Base-by-base conservation (phyloP, 345 rosid genomes). In the Gossypium herbaceum region DNA sequence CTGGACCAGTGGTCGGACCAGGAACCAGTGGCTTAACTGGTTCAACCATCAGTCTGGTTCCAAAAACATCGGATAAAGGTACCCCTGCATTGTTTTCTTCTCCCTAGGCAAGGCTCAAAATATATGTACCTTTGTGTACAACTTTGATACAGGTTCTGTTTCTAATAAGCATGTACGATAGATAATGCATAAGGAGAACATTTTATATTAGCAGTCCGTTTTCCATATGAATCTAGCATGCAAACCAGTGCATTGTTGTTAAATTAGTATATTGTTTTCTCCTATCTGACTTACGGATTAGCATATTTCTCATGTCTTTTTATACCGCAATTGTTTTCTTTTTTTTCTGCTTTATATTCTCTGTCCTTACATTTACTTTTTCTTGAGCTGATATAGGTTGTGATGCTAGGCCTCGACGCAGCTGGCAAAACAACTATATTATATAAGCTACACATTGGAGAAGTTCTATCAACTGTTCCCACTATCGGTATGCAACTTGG, bases 361-460 rank as follows among this genome's bases (percentile, higher is more conserved):
- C n/a, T 72, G 11, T 52, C 25, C 34, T 72, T 24, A 13, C 71
- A 43, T 80, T 43, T 63, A 44, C 25, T 65, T 79, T 57, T 22
- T 52, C 81, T 80, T 73, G 81, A 55, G 71, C 19, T 82, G 77
- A 76, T 44, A 34, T 82, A 93, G 99, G 98, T 94, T 57, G 97
- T 95, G 80, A 95, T 95, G 99, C 84, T 95, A 62, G 99, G 99
- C 44, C 83, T 95, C 64, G 99, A 95, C 79, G 96, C 97, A 17
- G 98, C 98, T 75, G 99, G 99, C 12, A 95, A 95, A 83, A 95
- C 99, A 20, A 95, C 98, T 5, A 88, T 93, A 79, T 88, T 95
- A 19, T 95, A 95, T 89, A 95, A 95, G 86, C 88, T 93, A 25
- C 99, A 95, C 80, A 93, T 93, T 29, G 99, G 99, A 61, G 98